Base-by-base conservation (phyloP, 2,329 filamentous ascomycete species). In the Fusarium sulawesiense region DNA sequence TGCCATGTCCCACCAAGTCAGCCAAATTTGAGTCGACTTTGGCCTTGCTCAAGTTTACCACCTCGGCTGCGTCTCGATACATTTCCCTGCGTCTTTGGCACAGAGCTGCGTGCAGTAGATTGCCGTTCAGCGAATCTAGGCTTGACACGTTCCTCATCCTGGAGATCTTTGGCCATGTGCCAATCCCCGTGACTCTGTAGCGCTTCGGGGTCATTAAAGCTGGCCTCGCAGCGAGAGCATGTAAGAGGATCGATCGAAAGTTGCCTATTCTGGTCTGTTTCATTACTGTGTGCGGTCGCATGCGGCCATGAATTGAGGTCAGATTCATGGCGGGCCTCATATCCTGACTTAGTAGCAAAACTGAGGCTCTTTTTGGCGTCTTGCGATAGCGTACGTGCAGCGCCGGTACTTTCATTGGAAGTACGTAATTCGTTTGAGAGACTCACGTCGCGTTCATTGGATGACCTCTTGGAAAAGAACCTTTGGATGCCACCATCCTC, bases 81-180 rank as follows among this genome's bases (percentile, higher is more conserved):
- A 75, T 79, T 75, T 76, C 78, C 76, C 62, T 77, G 75, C 64
- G 75, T 71, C 65, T 76, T 78, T 58, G 71, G 66, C 56, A 60
- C 60, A 37, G 71, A 60, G 71, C 64, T 80, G 75, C 75, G 76
- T 67, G 74, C 77, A 72, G 77, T 61, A 67, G 73, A 68, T 69
- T 74, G 66, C 62, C 77, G 78, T 56, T 79, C 80, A 70, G 76
- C 84, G 78, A 85, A 83, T 83, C 79, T 75, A 64, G 78, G 75
- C 62, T 72, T 82, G 79, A 80, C 84, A 84, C 85, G 85, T 81
- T 91, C 86, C 60, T 85, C 80, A 4, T 89, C 86, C 70, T 94
- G 91, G 30, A 99, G 85, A 73, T 95, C 92, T 80, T 92, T 93
- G 47, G 96, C 96, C 80, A 97, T 91, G 81, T 99, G 96, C 91